phyloP scores from a whole-genome alignment of 352 stramenopile species.

The Globisporangium irregulare region DNA sequence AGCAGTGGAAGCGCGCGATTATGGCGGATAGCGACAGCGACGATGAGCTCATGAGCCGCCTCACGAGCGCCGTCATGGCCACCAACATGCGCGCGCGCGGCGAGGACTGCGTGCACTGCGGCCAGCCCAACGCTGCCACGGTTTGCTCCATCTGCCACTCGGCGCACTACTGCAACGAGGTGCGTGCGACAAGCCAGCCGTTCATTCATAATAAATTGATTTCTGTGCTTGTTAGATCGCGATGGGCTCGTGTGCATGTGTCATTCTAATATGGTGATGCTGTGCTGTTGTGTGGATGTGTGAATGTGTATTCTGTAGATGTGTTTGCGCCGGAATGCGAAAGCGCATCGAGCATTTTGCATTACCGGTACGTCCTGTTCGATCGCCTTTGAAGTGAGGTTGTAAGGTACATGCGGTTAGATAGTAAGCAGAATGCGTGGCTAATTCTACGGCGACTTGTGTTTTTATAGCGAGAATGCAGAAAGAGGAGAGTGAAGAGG shows the following conservation, averaged over 20 bases:
- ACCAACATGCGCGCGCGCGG: conserved; percentile 19
- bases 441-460: background rate
- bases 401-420: background rate
- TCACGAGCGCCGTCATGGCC: conserved; percentile 43
- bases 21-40: conserved; percentile 86
- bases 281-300: background rate
- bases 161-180: conserved; percentile 72
- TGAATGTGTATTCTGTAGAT: conserved; percentile 27
- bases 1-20: background rate
- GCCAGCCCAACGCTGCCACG: conserved; percentile 44
- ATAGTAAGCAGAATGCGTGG: background rate
- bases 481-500: conserved; percentile 51
- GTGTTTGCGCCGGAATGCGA: conserved; percentile 71
- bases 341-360: conserved; percentile 64
- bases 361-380: conserved; percentile 36
- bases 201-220: background rate
- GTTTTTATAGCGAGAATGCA: conserved; percentile 42
- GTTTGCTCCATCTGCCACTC: conserved; percentile 67
- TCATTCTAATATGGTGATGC: background rate
- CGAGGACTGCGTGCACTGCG: conserved; percentile 79
- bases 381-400: background rate
- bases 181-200: conserved; percentile 17
- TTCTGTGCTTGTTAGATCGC: background rate
- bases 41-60: conserved; percentile 80
- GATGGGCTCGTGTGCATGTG: background rate